Evolutionary conservation across 2,329 filamentous ascomycete genomes (phyloP).

Genomic region (Scedosporium boydii): DNA sequence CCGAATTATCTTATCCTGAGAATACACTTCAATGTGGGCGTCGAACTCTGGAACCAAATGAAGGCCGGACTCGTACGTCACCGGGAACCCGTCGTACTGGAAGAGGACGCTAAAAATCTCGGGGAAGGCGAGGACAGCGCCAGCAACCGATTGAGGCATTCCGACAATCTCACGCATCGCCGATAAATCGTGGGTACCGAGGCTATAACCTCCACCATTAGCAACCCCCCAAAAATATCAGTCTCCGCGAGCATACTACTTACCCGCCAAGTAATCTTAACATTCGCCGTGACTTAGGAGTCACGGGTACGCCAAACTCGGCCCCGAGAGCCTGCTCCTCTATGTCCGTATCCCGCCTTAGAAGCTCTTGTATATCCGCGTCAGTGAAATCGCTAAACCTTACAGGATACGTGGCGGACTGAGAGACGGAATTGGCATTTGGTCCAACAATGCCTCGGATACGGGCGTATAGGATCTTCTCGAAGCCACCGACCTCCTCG

Average conservation of each 20-base stretch:
- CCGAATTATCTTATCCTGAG: conserved; percentile 40
- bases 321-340: conserved; percentile 17
- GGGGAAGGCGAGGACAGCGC: conserved; percentile 24
- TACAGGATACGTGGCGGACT: conserved; percentile 37
- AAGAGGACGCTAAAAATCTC: conserved; percentile 30
- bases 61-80: conserved; percentile 49
- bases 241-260: conserved; percentile 5
- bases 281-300: conserved; percentile 16
- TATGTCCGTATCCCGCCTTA: conserved; percentile 15
- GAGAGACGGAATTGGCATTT: conserved; percentile 36
- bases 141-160: conserved; percentile 23
- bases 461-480: conserved; percentile 45
- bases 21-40: conserved; percentile 42
- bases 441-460: conserved; percentile 37
- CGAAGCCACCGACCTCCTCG: conserved; percentile 40
- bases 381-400: conserved; percentile 30
- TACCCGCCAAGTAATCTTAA: conserved; percentile 15
- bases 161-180: conserved; percentile 42
- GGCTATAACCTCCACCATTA: conserved; percentile 7
- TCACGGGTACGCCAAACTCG: conserved; percentile 22
- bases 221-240: background rate
- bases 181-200: conserved; percentile 42
- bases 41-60: conserved; percentile 43
- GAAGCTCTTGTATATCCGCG: conserved; percentile 15
- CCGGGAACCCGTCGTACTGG: conserved; percentile 34